Conservation (phyloP, 2,329 filamentous ascomycete genomes). For the Aspergillus sclerotialis region DNA sequence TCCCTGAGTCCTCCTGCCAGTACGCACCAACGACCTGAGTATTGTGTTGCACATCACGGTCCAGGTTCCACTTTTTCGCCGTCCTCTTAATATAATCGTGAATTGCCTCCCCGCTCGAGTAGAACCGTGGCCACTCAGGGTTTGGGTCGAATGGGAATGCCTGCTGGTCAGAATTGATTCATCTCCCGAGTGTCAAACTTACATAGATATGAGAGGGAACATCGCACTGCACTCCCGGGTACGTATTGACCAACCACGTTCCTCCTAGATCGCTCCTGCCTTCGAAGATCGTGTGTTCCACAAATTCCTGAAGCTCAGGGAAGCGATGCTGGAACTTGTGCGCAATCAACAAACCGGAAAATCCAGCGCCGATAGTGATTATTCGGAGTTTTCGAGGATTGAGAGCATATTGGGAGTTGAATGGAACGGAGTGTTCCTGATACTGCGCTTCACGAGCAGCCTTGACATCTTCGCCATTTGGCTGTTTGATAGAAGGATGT, state of each 20-base stretch:
- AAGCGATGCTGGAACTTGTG: conserved; percentile 35
- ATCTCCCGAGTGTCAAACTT: no score
- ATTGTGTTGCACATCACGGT: conserved; percentile 31
- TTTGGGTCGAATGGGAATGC: conserved; percentile 38
- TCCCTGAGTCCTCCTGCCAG: conserved; percentile 31
- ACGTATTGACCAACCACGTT: conserved; percentile 15
- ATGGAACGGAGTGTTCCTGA: no score
- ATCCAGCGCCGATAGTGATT: conserved; percentile 15
- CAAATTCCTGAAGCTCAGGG: no score
- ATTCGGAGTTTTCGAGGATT: conserved; percentile 14
- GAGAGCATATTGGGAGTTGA: no score
- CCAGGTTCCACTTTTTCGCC: no score
- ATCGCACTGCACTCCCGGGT: conserved; percentile 20
- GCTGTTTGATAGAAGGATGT: no score
- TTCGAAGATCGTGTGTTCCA: conserved; percentile 39
- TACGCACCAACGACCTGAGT: conserved; percentile 30
- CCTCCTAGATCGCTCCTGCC: conserved; percentile 21
- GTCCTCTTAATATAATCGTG: conserved; percentile 38
- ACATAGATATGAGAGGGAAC: conserved; percentile 31
- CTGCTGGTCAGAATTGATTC: no score
- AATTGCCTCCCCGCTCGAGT: conserved; percentile 35
- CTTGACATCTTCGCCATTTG: no score
- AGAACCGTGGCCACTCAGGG: conserved; percentile 37
- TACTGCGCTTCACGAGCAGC: no score
- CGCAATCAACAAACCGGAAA: conserved; percentile 32